phyloP scores from a whole-genome alignment of 495 filamentous ascomycete genomes.

The Neurospora sp. region DNA sequence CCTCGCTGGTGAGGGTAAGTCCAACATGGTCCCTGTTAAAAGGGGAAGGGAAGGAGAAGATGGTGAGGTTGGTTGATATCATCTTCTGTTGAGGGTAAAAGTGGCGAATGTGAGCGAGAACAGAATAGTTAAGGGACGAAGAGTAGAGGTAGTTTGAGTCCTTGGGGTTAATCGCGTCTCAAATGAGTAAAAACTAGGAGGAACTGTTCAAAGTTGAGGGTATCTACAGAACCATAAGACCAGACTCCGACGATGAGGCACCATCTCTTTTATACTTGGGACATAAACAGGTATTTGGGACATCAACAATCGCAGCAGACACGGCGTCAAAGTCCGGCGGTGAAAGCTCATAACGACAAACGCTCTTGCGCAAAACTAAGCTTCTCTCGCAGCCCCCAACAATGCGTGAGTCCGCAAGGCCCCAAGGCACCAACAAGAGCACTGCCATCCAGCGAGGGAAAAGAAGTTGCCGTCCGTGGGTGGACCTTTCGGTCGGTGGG shows the following conservation, averaged over 20 bases:
- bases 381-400: not conserved
- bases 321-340: not conserved
- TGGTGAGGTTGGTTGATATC: not conserved
- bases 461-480: not conserved
- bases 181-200: not conserved
- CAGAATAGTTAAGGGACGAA: not conserved
- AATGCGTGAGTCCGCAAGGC: not conserved
- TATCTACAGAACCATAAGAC: not conserved
- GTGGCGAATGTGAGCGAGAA: not conserved
- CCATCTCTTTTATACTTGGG: not conserved
- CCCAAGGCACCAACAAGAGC: not conserved
- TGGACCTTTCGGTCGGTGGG: not conserved
- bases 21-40: not conserved
- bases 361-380: not conserved
- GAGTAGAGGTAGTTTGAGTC: not conserved
- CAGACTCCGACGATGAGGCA: not conserved
- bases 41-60: not conserved
- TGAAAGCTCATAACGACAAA: not conserved
- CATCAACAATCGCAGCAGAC: not conserved
- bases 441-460: not conserved
- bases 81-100: not conserved
- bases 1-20: not conserved
- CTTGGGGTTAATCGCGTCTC: too few relatives aligned
- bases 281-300: not conserved
- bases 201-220: not conserved